Evolutionary conservation across 2,329 filamentous ascomycete genomes (phyloP).

Genomic region (Magnaporthiopsis poae): DNA sequence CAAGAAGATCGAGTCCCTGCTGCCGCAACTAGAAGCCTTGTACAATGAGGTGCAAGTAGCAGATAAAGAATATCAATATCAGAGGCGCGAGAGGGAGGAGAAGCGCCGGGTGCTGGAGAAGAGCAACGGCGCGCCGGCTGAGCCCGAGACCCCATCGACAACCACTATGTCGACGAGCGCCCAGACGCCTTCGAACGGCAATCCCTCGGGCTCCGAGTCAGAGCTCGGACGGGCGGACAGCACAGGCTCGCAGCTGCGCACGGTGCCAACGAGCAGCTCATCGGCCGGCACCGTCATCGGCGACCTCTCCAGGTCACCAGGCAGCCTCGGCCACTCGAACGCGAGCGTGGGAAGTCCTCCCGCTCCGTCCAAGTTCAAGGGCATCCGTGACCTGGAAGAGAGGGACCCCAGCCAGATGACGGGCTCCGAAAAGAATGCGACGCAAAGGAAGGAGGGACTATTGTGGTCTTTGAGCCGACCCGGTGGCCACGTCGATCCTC

Average conservation of each 20-base stretch:
- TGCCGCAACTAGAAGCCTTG: constrained; percentile 83
- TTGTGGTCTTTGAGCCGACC: constrained; percentile 90
- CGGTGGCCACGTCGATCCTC: constrained; percentile 87
- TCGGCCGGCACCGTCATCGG: constrained; percentile 22
- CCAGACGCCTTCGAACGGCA: constrained; percentile 31
- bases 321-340: constrained; percentile 34
- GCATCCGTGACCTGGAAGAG: constrained; percentile 85
- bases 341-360: constrained; percentile 39
- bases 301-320: constrained; percentile 49
- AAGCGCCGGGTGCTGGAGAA: constrained; percentile 85
- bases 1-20: constrained; percentile 75
- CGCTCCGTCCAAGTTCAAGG: constrained; percentile 63
- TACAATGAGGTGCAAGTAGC: constrained; percentile 82
- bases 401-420: constrained; percentile 50
- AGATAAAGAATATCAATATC: constrained; percentile 93
- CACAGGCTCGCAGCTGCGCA: constrained; percentile 57
- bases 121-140: constrained; percentile 63
- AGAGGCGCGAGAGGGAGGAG: constrained; percentile 88
- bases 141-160: constrained; percentile 59
- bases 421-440: constrained; percentile 46
- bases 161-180: constrained; percentile 25
- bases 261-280: constrained; percentile 36
- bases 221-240: constrained; percentile 67
- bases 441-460: constrained; percentile 83
- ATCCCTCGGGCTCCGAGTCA: constrained; percentile 48